Conservation (phyloP, 345 rosid species). For the Syzygium aqueum region DNA sequence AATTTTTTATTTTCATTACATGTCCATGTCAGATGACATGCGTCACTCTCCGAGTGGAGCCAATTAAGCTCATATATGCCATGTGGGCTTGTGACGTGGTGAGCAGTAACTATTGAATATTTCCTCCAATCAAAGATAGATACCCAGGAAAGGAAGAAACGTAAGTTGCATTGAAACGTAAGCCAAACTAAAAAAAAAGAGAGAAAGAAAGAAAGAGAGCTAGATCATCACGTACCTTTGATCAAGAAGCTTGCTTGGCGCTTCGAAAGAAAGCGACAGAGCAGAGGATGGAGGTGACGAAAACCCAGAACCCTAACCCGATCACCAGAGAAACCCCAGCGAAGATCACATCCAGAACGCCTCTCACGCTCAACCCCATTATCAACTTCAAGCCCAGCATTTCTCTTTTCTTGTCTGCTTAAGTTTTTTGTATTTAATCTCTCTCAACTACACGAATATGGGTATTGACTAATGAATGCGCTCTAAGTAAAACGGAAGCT, state of each 20-base stretch:
- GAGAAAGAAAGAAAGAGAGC: neutral
- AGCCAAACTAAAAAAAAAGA: neutral
- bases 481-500: neutral
- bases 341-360: constrained; percentile 47
- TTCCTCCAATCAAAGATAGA: neutral
- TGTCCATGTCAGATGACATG: no score
- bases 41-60: no score
- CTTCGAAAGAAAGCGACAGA: constrained; percentile 71
- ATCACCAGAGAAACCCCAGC: constrained; percentile 68
- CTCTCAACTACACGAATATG: neutral
- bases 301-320: constrained; percentile 61
- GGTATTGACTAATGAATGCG: neutral
- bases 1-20: no score
- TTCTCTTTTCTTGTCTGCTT: neutral
- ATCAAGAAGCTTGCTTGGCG: constrained; percentile 26
- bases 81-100: no score
- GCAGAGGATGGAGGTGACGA: constrained; percentile 63
- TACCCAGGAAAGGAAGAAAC: neutral
- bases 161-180: neutral
- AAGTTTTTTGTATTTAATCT: neutral
- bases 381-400: constrained; percentile 9
- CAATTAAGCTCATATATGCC: no score
- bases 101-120: no score
- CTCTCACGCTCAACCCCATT: constrained; percentile 39
- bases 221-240: neutral